phyloP scores from a whole-genome alignment of 2,329 filamentous ascomycete genomes.

The Nothopassalora personata region DNA sequence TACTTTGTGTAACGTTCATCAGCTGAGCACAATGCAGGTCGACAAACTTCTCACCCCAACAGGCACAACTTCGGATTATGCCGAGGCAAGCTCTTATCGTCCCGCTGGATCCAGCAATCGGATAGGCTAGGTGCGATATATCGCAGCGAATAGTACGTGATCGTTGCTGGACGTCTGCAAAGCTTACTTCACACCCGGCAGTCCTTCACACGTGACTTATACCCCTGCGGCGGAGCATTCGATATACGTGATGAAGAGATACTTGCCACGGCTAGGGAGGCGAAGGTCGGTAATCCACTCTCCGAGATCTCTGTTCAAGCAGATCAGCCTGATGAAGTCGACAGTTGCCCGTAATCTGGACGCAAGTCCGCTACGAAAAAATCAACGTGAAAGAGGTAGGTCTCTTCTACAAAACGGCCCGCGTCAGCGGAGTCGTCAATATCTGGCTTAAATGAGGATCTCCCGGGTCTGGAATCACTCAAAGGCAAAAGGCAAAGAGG shows the following conservation, averaged over 20 bases:
- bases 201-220: slow-evolving; percentile 17
- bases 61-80: neutral
- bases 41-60: neutral
- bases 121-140: slow-evolving; percentile 19
- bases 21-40: neutral
- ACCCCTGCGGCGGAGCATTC: slow-evolving; percentile 19
- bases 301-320: neutral
- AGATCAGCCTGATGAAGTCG: neutral
- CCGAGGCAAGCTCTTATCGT: slow-evolving; percentile 11
- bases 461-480: slow-evolving; percentile 16
- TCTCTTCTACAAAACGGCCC: slow-evolving; percentile 21
- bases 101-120: slow-evolving; percentile 20
- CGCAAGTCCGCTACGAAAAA: slow-evolving; percentile 11
- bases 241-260: slow-evolving; percentile 16
- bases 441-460: slow-evolving; percentile 8
- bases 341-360: neutral
- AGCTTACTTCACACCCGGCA: slow-evolving; percentile 25
- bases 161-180: slow-evolving; percentile 22
- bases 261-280: slow-evolving; percentile 12
- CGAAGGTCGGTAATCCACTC: neutral
- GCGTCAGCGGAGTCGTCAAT: slow-evolving; percentile 16
- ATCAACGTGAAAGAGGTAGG: slow-evolving; percentile 21
- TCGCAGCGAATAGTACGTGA: neutral
- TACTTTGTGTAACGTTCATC: too few relatives aligned
- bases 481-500: slow-evolving; percentile 15